A percentile compares a stretch with the other conserved stretches of the same genome.
These are phyloP conservation scores for Phytophthora ramorum DNA, from an alignment of 352 stramenopile species.

Conservation along the genomic window DNA sequence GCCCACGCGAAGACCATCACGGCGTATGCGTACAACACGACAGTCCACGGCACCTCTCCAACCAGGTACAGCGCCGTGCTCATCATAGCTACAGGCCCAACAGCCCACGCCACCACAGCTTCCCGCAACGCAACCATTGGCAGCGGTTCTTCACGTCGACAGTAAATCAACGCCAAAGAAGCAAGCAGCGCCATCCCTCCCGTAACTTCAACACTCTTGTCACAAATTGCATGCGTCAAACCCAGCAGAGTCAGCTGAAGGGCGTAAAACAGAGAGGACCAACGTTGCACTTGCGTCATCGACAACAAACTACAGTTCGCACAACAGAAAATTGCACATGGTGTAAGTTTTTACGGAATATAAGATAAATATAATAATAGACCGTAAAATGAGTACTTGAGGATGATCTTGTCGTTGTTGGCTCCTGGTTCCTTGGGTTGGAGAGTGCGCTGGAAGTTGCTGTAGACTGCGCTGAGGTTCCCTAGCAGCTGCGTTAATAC, in stretches of 20 bases:
- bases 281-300: slow-evolving; percentile 73
- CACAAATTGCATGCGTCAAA: slow-evolving; percentile 45
- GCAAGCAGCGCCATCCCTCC: slow-evolving; percentile 39
- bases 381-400: slow-evolving; percentile 54
- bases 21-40: slow-evolving; percentile 64
- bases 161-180: slow-evolving; percentile 66
- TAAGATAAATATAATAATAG: slow-evolving; percentile 1
- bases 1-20: slow-evolving; percentile 67
- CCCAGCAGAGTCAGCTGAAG: slow-evolving; percentile 51
- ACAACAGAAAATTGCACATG: slow-evolving; percentile 11
- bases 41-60: slow-evolving; percentile 42
- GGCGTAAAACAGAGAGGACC: slow-evolving; percentile 66
- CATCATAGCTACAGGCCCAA: slow-evolving; percentile 65
- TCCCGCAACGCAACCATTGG: slow-evolving; percentile 60
- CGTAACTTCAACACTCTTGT: slow-evolving; percentile 45
- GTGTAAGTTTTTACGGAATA: slow-evolving; percentile 3
- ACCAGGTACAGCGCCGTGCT: slow-evolving; percentile 63
- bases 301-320: slow-evolving; percentile 57
- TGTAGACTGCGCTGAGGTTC: slow-evolving; percentile 79
- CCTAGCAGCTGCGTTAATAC: slow-evolving; percentile 72
- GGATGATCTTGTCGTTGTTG: slow-evolving; percentile 51
- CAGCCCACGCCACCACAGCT: slow-evolving; percentile 48
- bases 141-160: slow-evolving; percentile 42
- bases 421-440: slow-evolving; percentile 46
- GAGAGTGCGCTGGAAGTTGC: slow-evolving; percentile 74